Evolutionary conservation across 768 basidiomycete species (phyloP).

Genomic region (Collybiopsis luxurians): DNA sequence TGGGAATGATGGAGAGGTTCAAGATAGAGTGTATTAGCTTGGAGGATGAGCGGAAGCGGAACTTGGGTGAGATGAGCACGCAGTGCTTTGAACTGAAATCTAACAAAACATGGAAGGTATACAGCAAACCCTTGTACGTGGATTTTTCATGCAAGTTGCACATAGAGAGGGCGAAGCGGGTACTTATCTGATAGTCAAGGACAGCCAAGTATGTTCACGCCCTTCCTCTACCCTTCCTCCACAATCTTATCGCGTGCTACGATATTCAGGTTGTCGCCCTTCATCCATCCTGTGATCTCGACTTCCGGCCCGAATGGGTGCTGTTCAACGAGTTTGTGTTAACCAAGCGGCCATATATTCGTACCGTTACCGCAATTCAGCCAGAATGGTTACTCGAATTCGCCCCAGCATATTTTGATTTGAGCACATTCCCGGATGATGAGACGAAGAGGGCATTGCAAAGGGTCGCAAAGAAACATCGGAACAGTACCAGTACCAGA

Average conservation of each 20-base stretch:
- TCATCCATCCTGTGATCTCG: slow-evolving; percentile 88
- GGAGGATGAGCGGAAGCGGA: slow-evolving; percentile 56
- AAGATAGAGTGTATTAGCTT: slow-evolving; percentile 75
- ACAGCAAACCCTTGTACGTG: slow-evolving; percentile 80
- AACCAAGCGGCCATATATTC: slow-evolving; percentile 85
- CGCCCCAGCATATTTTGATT: slow-evolving; percentile 68
- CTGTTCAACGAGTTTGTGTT: slow-evolving; percentile 93
- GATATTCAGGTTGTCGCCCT: slow-evolving; percentile 58
- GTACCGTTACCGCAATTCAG: slow-evolving; percentile 84
- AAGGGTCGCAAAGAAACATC: too few species aligned
- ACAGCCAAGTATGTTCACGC: slow-evolving; percentile 75
- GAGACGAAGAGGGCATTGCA: slow-evolving; percentile 77
- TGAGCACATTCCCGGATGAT: slow-evolving; percentile 59
- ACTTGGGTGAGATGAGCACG: neutral
- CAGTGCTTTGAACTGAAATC: too few species aligned
- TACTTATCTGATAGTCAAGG: slow-evolving; percentile 88
- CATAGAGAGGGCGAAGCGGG: slow-evolving; percentile 93
- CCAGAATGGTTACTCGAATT: slow-evolving; percentile 84
- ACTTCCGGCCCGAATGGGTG: slow-evolving; percentile 89
- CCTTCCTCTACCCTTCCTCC: neutral
- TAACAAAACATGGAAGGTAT: slow-evolving; percentile 54
- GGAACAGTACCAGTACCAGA: too few species aligned
- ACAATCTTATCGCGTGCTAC: neutral
- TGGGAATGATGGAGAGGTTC: slow-evolving; percentile 88
- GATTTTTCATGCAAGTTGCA: too few species aligned